Evolutionary conservation across 192 early-diverging fungal species (phyloP).

Genomic region (Gonapodya sp.): DNA sequence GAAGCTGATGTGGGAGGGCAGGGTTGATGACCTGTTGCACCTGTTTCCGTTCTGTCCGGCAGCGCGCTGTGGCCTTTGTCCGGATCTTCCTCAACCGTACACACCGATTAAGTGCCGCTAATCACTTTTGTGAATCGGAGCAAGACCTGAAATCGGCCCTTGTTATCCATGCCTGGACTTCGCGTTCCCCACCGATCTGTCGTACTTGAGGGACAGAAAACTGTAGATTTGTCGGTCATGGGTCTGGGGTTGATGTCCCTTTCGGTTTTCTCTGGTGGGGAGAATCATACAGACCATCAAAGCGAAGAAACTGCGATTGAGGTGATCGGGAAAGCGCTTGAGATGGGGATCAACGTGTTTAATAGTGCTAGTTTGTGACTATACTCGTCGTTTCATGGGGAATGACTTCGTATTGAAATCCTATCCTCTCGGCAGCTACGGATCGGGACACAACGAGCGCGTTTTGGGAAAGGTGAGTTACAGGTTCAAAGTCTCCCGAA

Average conservation of each 20-base stretch:
- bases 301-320: neutral
- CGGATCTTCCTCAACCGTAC: no score
- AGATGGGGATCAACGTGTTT: neutral
- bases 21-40: no score
- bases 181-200: neutral
- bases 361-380: neutral
- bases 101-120: no score
- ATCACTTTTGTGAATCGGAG: no score
- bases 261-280: neutral
- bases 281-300: neutral
- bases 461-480: neutral
- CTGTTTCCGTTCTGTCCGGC: no score
- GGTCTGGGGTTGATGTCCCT: conserved; percentile 4
- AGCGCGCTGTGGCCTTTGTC: no score
- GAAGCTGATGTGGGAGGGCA: no score
- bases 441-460: conserved; percentile 4
- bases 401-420: no score
- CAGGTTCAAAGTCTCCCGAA: neutral
- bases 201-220: neutral
- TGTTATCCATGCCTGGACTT: no score
- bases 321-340: neutral
- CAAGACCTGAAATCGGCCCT: no score
- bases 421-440: no score
- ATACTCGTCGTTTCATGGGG: neutral
- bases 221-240: neutral